phyloP scores from a whole-genome alignment of 2,329 filamentous ascomycete species.

The Fusarium sp. region DNA sequence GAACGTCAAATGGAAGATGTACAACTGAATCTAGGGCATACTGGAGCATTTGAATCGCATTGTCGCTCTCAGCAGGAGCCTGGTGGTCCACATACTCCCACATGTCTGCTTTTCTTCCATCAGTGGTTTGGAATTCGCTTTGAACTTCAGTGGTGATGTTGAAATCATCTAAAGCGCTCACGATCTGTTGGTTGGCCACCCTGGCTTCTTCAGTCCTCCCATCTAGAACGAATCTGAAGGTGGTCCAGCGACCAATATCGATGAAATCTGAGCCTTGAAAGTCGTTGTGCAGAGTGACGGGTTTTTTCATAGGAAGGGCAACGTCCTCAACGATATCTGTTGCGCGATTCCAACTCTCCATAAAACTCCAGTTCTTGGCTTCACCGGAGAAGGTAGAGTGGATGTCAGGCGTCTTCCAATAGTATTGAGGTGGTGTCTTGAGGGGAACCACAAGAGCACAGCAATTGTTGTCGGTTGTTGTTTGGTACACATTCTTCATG shows the following conservation, averaged over 20 bases:
- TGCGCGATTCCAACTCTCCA: slow-evolving; percentile 61
- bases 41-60: slow-evolving; percentile 46
- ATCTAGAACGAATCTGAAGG: slow-evolving; percentile 60
- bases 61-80: slow-evolving; percentile 11
- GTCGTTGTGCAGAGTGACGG: slow-evolving; percentile 54
- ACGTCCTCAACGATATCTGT: slow-evolving; percentile 57
- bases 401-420: slow-evolving; percentile 51
- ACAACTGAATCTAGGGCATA: slow-evolving; percentile 28
- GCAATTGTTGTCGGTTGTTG: slow-evolving; percentile 35
- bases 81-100: slow-evolving; percentile 49
- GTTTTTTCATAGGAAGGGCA: slow-evolving; percentile 46
- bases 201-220: slow-evolving; percentile 38
- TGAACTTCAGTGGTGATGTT: slow-evolving; percentile 69
- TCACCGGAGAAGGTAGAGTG: slow-evolving; percentile 49
- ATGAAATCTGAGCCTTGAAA: slow-evolving; percentile 52
- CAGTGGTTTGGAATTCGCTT: slow-evolving; percentile 55
- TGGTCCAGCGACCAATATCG: slow-evolving; percentile 68
- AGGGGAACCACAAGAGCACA: slow-evolving; percentile 61
- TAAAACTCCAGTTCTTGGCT: slow-evolving; percentile 52
- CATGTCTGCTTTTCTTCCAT: slow-evolving; percentile 37
- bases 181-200: slow-evolving; percentile 56
- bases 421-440: slow-evolving; percentile 61
- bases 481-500: slow-evolving; percentile 57
- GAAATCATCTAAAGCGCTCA: slow-evolving; percentile 72
- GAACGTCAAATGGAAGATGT: slow-evolving; percentile 74